Evolutionary conservation across 331 rosid genomes (phyloP).

Genomic region (Spiraea crenata): DNA sequence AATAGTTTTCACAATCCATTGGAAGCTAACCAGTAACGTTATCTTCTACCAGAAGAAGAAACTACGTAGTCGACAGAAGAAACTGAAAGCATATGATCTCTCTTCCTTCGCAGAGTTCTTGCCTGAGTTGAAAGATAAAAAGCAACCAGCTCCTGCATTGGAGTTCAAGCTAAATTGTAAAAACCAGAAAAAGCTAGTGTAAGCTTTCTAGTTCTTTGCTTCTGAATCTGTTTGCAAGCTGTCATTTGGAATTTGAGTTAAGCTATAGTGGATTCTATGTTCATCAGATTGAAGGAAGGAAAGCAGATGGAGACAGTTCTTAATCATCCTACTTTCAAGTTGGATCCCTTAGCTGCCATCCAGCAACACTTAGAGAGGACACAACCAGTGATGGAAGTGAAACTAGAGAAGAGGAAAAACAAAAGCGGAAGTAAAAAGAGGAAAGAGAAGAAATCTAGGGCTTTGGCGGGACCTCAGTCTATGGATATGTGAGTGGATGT

Average conservation of each 20-base stretch:
- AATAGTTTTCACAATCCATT: not conserved
- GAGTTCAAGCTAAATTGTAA: constrained; percentile 19
- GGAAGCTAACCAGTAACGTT: constrained; percentile 19
- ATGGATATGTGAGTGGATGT: constrained; percentile 34
- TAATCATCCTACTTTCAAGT: constrained; percentile 48
- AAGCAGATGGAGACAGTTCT: constrained; percentile 49
- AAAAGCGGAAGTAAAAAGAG: constrained; percentile 60
- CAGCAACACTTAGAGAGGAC: constrained; percentile 51
- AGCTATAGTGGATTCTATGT: constrained; percentile 17
- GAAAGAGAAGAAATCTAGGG: constrained; percentile 52
- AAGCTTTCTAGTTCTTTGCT: constrained; percentile 29
- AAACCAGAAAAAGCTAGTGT: constrained; percentile 57
- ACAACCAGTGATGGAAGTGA: constrained; percentile 55
- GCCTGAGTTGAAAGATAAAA: constrained; percentile 48
- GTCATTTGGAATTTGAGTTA: not conserved
- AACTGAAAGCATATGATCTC: constrained; percentile 77
- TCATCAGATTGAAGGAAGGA: constrained; percentile 68
- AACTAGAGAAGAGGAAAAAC: constrained; percentile 47
- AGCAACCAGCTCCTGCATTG: constrained; percentile 18
- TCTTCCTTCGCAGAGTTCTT: constrained; percentile 60
- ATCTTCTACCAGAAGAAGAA: constrained; percentile 51
- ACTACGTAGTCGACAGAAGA: constrained; percentile 58
- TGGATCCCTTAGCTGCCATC: constrained; percentile 58
- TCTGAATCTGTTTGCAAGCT: constrained; percentile 15
- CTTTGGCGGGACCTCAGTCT: constrained; percentile 32